These are phyloP conservation scores for Candida pseudofarinosa DNA, from an alignment of 805 yeast genomes.

Conservation along the genomic window DNA sequence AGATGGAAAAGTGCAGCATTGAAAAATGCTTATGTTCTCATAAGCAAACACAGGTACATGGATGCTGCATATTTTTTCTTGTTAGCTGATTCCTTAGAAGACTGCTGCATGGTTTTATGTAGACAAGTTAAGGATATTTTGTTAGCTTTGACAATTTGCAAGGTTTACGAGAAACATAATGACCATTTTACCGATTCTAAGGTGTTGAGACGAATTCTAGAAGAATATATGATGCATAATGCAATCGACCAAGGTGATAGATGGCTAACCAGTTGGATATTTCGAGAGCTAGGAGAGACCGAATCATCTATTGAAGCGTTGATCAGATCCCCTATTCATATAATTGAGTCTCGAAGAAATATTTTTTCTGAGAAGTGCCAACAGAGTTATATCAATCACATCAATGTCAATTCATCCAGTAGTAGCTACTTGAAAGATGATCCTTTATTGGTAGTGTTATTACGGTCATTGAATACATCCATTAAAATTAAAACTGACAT, in stretches of 20 bases:
- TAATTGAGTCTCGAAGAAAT: constrained; percentile 17
- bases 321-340: constrained; percentile 48
- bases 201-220: constrained; percentile 37
- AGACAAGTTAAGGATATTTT: constrained; percentile 64
- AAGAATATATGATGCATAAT: constrained; percentile 46
- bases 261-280: constrained; percentile 81
- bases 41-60: constrained; percentile 80
- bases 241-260: constrained; percentile 65
- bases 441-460: constrained; percentile 72
- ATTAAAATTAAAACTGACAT: constrained; percentile 46
- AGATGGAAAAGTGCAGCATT: constrained; percentile 88
- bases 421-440: constrained; percentile 60
- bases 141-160: constrained; percentile 76
- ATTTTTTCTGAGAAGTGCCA: constrained; percentile 20
- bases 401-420: constrained; percentile 13
- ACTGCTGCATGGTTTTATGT: constrained; percentile 71
- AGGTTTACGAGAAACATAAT: constrained; percentile 55
- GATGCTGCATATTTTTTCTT: constrained; percentile 90
- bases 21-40: constrained; percentile 86
- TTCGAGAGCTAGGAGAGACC: constrained; percentile 52
- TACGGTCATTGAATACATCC: constrained; percentile 50
- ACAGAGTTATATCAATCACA: constrained; percentile 9
- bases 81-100: constrained; percentile 69
- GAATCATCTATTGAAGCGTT: constrained; percentile 58
- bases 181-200: constrained; percentile 30